phyloP scores from a whole-genome alignment of 192 early-diverging fungal genomes.

The Pilaira anomala region DNA sequence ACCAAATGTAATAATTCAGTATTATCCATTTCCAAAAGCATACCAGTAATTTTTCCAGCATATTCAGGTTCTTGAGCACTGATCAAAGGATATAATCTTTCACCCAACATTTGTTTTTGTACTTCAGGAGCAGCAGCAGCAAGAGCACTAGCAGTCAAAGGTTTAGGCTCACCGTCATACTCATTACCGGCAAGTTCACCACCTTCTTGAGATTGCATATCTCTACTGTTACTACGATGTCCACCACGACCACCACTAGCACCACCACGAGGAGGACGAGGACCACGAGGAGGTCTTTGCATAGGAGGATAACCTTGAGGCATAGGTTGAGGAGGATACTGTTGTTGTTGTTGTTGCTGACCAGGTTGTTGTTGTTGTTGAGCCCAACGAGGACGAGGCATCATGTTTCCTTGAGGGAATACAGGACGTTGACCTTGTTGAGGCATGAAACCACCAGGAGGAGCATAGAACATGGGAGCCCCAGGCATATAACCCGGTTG shows the following conservation, averaged over 20 bases:
- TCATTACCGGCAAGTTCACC: conserved; percentile 5
- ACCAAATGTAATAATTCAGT: conserved; percentile 86
- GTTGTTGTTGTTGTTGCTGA: conserved; percentile 37
- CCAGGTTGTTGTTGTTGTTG: conserved; percentile 29
- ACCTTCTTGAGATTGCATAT: background rate
- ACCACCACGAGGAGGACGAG: conserved; percentile 47
- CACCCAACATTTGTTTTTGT: conserved; percentile 97
- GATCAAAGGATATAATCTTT: conserved; percentile 91
- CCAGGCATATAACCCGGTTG: conserved; percentile 49
- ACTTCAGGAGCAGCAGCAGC: conserved; percentile 76
- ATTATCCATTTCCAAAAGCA: conserved; percentile 97
- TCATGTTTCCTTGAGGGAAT: conserved; percentile 44
- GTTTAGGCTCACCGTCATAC: conserved; percentile 1
- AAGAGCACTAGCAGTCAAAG: conserved; percentile 66
- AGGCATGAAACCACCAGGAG: conserved; percentile 29
- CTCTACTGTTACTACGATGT: background rate
- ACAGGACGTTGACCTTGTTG: conserved; percentile 36
- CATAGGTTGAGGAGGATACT: conserved; percentile 27
- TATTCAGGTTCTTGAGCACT: conserved; percentile 60
- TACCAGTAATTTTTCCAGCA: conserved; percentile 98
- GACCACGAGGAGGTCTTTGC: conserved; percentile 41
- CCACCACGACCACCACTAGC: conserved; percentile 37
- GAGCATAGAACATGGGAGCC: conserved; percentile 29
- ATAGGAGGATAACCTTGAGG: conserved; percentile 51
- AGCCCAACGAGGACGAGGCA: conserved; percentile 38